Base-by-base conservation (phyloP, 2,329 filamentous ascomycete genomes). In the Aureobasidium sp. region DNA sequence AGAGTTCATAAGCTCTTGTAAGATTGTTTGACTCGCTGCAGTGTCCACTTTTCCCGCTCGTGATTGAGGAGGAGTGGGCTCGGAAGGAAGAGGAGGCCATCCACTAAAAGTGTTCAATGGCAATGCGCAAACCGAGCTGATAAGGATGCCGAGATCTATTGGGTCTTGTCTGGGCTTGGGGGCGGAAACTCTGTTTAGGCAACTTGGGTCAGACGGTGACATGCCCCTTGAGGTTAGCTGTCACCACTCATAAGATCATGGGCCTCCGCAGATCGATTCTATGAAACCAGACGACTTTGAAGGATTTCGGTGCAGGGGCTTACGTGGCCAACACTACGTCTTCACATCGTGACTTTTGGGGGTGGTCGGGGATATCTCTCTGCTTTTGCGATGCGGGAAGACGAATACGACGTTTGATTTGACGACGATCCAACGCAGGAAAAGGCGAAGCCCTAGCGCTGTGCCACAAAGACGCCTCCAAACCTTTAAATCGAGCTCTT, bases 391-490 rank as follows among this genome's bases (percentile, higher is more conserved):
- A 39, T 14, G 8, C 27, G 25, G 37, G 36, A 54, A 10, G 36
- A 39, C 34, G 49, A 14, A 5, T 14, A 42, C 37, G 50, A 21
- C 3, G 45, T 48, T 59, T 47, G 54, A 48, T 44, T 59, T 59
- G 42, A 48, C 32, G 54, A 48, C 16, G 41, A 45, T 32, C 39
- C 30, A 34, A 44, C 30, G 54, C 54, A 44, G 54, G 41, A 29
- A 59, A 30, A 59, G 54, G 54, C 54, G 54, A 59, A 59, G 11
- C 14, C 44, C 54, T 48, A 59, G 54, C 30, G 42, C n/a, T 14
- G 54, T 59, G 54, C 42, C 54, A 59, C 54, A 42, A 48, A 16
- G n/a, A 44, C 37, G 21, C 42, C 41, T 8, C 54, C 44, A 37
- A 59, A 59, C 54, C 39, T 32, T 29, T 45, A 57, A 54, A 41